Evolutionary conservation across 495 filamentous ascomycete species (phyloP).

Genomic region (Hypomontagnella submonticulosa): DNA sequence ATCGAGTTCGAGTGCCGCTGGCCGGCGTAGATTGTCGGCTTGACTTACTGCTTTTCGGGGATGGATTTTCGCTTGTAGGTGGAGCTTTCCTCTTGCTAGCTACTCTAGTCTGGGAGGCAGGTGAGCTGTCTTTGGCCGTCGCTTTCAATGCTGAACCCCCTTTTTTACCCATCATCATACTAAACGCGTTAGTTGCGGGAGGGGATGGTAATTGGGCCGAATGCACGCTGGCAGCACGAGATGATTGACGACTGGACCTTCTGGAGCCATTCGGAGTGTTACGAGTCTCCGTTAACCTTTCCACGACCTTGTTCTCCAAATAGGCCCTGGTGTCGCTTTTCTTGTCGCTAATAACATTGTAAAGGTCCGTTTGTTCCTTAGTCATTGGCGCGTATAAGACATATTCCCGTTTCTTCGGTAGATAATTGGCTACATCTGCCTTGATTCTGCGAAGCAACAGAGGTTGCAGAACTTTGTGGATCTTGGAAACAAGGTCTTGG

Average conservation of each 20-base stretch:
- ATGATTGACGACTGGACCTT: constrained; percentile 51
- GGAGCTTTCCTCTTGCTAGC: constrained; percentile 59
- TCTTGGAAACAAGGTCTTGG: constrained; percentile 83
- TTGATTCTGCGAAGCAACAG: constrained; percentile 90
- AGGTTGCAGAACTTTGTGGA: constrained; percentile 92
- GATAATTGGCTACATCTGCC: constrained; percentile 85
- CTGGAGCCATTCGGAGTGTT: constrained; percentile 51
- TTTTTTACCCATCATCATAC: constrained; percentile 60
- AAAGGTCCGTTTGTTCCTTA: constrained; percentile 86
- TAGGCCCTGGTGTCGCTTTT: constrained; percentile 76
- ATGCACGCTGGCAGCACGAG: constrained; percentile 48
- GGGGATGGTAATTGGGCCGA: constrained; percentile 34
- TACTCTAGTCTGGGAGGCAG: constrained; percentile 41
- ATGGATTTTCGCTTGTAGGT: constrained; percentile 45
- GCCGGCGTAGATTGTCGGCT: constrained; percentile 77
- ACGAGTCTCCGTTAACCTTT: constrained; percentile 65
- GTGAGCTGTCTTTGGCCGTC: constrained; percentile 28
- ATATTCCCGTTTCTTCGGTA: constrained; percentile 98
- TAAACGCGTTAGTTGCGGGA: constrained; percentile 55
- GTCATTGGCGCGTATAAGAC: constrained; percentile 92
- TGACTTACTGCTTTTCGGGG: constrained; percentile 75
- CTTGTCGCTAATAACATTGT: constrained; percentile 83
- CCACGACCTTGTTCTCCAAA: constrained; percentile 84
- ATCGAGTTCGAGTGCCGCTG: constrained; percentile 58
- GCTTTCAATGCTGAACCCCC: constrained; percentile 36